Evolutionary conservation across 2,329 filamentous ascomycete genomes (phyloP).

Genomic region (Orbilia javanica): DNA sequence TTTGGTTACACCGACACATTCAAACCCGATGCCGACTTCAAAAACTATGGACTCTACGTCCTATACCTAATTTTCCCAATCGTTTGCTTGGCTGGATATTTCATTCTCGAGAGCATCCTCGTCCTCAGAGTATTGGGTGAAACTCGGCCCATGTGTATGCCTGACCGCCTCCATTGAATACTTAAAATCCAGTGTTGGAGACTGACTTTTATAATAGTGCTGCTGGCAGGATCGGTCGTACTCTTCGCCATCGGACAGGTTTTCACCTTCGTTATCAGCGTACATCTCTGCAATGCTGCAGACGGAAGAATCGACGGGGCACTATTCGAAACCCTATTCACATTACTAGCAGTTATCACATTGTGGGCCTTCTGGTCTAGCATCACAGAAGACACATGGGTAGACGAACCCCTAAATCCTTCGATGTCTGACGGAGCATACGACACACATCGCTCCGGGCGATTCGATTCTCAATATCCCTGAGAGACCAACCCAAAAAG

Average conservation of each 20-base stretch:
- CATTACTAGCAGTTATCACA: constrained; percentile 81
- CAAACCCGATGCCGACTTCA: constrained; percentile 73
- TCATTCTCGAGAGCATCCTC: constrained; percentile 83
- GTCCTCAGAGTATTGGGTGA: constrained; percentile 90
- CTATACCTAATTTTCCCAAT: constrained; percentile 91
- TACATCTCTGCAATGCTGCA: constrained; percentile 87
- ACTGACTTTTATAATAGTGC: constrained; percentile 44
- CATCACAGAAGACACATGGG: constrained; percentile 99
- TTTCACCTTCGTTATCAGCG: constrained; percentile 94
- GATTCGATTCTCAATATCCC: constrained; percentile 45
- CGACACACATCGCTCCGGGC: constrained; percentile 47
- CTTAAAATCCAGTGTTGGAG: not conserved
- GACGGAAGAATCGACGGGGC: constrained; percentile 89
- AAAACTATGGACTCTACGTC: constrained; percentile 86
- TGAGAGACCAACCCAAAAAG: constrained; percentile 15
- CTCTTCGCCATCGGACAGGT: constrained; percentile 93
- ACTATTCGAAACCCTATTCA: constrained; percentile 93
- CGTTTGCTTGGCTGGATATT: constrained; percentile 89
- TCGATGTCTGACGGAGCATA: constrained; percentile 54
- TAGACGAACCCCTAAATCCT: constrained; percentile 66
- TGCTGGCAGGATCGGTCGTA: constrained; percentile 72
- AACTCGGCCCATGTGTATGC: constrained; percentile 84
- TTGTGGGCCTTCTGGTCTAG: constrained; percentile 98
- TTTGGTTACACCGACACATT: constrained; percentile 87
- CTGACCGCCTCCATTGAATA: not conserved